Evolutionary conservation across 371 early-diverging fungal species (phyloP).

Genomic region (Gilbertella persicaria): DNA sequence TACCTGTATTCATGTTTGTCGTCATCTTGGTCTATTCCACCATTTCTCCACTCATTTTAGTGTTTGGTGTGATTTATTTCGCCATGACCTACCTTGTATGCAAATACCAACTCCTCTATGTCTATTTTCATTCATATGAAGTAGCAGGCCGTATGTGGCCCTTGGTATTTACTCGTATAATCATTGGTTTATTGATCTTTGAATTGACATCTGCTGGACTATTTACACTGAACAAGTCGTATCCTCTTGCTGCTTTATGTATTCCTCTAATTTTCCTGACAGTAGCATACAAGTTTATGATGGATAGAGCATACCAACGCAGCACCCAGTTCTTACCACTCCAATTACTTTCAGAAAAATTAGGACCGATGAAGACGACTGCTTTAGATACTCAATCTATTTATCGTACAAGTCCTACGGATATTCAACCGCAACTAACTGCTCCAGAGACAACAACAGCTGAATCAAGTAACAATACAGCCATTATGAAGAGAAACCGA

Average conservation of each 20-base stretch:
- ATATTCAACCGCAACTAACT: neutral
- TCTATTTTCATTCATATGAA: slow-evolving; percentile 82
- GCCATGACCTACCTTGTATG: slow-evolving; percentile 71
- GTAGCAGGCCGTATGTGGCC: slow-evolving; percentile 80
- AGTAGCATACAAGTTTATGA: slow-evolving; percentile 54
- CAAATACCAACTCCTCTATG: slow-evolving; percentile 74
- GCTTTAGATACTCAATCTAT: neutral
- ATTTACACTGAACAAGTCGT: slow-evolving; percentile 63
- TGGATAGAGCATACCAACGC: slow-evolving; percentile 56
- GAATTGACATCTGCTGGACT: slow-evolving; percentile 78
- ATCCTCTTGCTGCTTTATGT: slow-evolving; percentile 46
- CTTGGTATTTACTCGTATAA: slow-evolving; percentile 69
- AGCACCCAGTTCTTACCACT: slow-evolving; percentile 57
- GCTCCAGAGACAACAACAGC: too few relatives aligned
- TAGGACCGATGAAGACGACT: slow-evolving; percentile 39
- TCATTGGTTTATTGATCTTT: slow-evolving; percentile 75
- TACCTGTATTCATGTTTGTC: slow-evolving; percentile 74
- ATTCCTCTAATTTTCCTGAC: slow-evolving; percentile 56
- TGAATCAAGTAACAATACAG: neutral
- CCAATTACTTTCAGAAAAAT: slow-evolving; percentile 41
- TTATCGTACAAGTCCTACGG: neutral
- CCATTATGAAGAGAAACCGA: slow-evolving; percentile 5
- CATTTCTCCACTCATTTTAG: slow-evolving; percentile 77
- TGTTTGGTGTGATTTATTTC: slow-evolving; percentile 78
- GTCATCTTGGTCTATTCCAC: slow-evolving; percentile 80